A percentile compares a stretch with the other conserved stretches of the same genome.
Conservation (phyloP, 2,329 filamentous ascomycete species). For the Fusarium equiseti region DNA sequence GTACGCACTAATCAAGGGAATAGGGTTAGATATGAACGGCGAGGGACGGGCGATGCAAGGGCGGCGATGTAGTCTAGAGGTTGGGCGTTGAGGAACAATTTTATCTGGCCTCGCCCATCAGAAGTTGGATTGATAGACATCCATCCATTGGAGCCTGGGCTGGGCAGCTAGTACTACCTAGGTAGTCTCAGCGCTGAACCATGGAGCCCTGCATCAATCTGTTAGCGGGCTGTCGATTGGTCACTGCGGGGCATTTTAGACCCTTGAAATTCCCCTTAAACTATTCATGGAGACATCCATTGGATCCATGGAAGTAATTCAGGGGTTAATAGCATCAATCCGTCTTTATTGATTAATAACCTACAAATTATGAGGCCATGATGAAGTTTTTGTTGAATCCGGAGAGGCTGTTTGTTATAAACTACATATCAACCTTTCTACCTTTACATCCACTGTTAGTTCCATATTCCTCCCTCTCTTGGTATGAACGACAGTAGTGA, state of each 20-base stretch:
- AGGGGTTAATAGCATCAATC: conserved; percentile 12
- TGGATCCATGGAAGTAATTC: conserved; percentile 16
- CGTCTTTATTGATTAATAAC: not conserved
- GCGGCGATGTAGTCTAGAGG: conserved; percentile 18
- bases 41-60: conserved; percentile 22
- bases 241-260: conserved; percentile 37
- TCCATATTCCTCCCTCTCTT: not conserved
- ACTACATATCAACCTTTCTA: not conserved
- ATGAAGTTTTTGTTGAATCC: not conserved
- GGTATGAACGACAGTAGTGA: not conserved
- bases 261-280: conserved; percentile 29
- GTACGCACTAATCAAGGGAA: conserved; percentile 19
- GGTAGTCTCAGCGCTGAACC: conserved; percentile 10
- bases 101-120: conserved; percentile 40
- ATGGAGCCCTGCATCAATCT: conserved; percentile 40
- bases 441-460: not conserved
- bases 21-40: conserved; percentile 10
- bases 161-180: conserved; percentile 9
- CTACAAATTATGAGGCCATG: not conserved
- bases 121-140: conserved; percentile 27
- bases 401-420: not conserved
- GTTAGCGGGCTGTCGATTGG: conserved; percentile 42
- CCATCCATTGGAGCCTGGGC: not conserved
- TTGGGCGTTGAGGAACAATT: conserved; percentile 38
- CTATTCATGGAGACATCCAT: conserved; percentile 9